Evolutionary conservation across 2,329 filamentous ascomycete genomes (phyloP).

Genomic region (Cytospora mali): DNA sequence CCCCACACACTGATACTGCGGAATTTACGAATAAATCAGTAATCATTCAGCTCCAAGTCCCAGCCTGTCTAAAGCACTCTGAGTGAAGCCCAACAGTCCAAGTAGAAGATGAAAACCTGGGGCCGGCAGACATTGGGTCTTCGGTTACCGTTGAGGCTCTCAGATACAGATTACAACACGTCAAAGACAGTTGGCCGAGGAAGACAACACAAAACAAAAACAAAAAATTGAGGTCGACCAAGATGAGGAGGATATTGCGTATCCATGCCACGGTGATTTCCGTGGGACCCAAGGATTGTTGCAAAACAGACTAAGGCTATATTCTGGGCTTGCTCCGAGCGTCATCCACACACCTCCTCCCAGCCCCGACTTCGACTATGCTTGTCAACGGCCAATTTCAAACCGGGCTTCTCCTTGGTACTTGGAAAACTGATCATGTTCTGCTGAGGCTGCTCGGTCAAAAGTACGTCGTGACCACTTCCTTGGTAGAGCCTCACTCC

Average conservation of each 20-base stretch:
- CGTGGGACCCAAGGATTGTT: neutral
- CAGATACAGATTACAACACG: neutral
- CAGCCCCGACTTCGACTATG: neutral
- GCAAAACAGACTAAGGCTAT: neutral
- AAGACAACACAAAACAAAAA: no score
- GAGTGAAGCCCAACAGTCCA: no score
- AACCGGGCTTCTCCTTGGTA: neutral
- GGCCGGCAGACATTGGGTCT: neutral
- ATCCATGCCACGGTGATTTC: neutral
- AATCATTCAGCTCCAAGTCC: neutral
- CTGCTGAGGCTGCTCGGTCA: neutral
- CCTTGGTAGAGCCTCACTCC: neutral
- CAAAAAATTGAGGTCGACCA: neutral
- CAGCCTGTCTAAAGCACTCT: no score
- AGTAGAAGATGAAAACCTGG: neutral
- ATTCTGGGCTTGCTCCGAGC: neutral
- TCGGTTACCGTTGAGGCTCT: neutral
- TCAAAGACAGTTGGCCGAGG: no score
- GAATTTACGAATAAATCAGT: constrained; percentile 6
- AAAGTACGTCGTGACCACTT: neutral
- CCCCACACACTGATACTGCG: constrained; percentile 16
- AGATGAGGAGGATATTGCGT: neutral
- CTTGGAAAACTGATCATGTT: neutral
- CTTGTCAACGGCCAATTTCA: neutral
- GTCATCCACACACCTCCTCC: neutral